Conservation (phyloP, 495 filamentous ascomycete genomes). For the Cercophora scortea region DNA sequence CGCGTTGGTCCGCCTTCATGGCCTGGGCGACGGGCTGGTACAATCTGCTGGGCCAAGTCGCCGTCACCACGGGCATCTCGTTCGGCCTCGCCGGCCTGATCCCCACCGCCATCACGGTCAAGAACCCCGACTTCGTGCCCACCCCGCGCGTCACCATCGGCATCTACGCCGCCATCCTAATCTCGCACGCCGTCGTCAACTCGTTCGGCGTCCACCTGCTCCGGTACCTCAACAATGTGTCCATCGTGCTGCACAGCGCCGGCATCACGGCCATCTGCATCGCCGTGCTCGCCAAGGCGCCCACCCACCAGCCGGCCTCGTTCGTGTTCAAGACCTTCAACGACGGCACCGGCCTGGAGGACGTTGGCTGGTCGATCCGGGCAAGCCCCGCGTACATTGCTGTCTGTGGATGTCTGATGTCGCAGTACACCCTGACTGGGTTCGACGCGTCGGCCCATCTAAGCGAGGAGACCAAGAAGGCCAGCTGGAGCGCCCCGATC, state of each 20-base stretch:
- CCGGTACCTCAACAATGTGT: constrained; percentile 53
- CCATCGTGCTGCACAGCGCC: constrained; percentile 51
- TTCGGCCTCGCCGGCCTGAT: constrained; percentile 58
- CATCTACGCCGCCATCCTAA: constrained; percentile 53
- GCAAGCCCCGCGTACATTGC: constrained; percentile 42
- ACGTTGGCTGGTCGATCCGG: constrained; percentile 35
- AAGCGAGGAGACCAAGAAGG: constrained; percentile 51
- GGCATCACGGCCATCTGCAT: constrained; percentile 51
- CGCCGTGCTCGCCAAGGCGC: constrained; percentile 53
- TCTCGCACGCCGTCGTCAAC: constrained; percentile 49
- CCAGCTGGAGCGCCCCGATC: constrained; percentile 53
- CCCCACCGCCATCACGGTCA: constrained; percentile 49
- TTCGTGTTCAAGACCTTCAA: constrained; percentile 53
- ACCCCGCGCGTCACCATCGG: constrained; percentile 48
- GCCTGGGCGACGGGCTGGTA: constrained; percentile 62
- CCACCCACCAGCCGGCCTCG: constrained; percentile 49
- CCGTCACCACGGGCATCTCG: constrained; percentile 60
- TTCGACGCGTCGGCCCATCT: constrained; percentile 37
- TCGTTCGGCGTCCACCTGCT: constrained; percentile 52
- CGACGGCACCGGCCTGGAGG: constrained; percentile 45
- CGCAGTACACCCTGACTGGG: constrained; percentile 44
- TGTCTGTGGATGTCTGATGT: constrained; percentile 44
- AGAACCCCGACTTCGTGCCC: constrained; percentile 41
- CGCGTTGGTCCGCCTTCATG: constrained; percentile 47
- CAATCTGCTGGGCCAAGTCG: constrained; percentile 53